A percentile compares a stretch with the other conserved stretches of the same genome.
These are phyloP conservation scores for Thymus quinquecostatus DNA, from an alignment of 257 asterid genomes.

Conservation along the genomic window DNA sequence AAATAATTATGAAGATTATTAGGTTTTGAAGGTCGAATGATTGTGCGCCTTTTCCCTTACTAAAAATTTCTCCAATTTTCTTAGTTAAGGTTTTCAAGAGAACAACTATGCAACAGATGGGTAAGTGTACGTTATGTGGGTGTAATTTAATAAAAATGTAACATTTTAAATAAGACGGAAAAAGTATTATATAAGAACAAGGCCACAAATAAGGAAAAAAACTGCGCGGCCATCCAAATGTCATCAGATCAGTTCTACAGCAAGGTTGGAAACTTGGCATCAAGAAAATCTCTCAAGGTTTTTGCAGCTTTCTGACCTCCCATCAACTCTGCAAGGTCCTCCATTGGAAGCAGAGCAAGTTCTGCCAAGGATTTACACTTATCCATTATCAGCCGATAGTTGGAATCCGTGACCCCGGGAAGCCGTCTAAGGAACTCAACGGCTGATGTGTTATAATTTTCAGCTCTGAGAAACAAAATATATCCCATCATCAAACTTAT, in stretches of 20 bases:
- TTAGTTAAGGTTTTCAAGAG: too few species aligned
- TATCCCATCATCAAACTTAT: constrained; percentile 7
- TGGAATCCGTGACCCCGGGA: constrained; percentile 93
- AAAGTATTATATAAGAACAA: too few species aligned
- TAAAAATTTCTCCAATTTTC: too few species aligned
- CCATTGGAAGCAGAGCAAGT: constrained; percentile 73
- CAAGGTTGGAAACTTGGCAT: constrained; percentile 94
- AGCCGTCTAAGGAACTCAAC: constrained; percentile 91
- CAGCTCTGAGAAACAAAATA: constrained; percentile 63
- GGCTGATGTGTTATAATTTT: constrained; percentile 89
- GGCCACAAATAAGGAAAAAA: too few species aligned
- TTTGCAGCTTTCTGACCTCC: constrained; percentile 91
- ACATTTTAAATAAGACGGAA: too few species aligned
- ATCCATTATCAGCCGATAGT: constrained; percentile 83
- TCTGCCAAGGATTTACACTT: constrained; percentile 85
- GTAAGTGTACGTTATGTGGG: too few species aligned
- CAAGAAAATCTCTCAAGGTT: constrained; percentile 87
- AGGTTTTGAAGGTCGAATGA: too few species aligned
- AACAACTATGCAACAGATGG: too few species aligned
- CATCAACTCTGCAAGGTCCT: constrained; percentile 77
- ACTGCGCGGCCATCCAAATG: too few species aligned
- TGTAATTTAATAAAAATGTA: too few species aligned
- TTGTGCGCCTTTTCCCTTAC: too few species aligned
- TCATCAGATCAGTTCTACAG: constrained; percentile 39
- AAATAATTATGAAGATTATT: too few species aligned